Evolutionary conservation across 2,329 filamentous ascomycete species (phyloP).

Genomic region (Colletotrichum sp.): DNA sequence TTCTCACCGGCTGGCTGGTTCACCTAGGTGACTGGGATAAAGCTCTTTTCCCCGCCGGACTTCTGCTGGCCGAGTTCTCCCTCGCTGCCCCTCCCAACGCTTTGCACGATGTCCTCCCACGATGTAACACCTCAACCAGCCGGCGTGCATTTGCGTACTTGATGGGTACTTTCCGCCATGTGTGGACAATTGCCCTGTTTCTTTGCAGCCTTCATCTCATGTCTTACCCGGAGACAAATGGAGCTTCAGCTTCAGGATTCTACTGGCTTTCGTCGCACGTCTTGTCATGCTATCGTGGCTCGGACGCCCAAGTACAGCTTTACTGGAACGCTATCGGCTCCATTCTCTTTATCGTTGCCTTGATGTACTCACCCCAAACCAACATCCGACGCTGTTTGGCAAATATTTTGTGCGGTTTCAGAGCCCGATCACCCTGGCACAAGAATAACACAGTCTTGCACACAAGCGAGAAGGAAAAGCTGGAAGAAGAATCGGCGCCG

Average conservation of each 20-base stretch:
- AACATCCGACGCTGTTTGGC: constrained; percentile 31
- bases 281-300: background rate
- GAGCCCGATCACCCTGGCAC: background rate
- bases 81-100: constrained; percentile 44
- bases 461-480: constrained; percentile 43
- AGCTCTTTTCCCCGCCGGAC: constrained; percentile 39
- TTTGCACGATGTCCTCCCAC: constrained; percentile 18
- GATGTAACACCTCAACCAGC: background rate
- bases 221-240: background rate
- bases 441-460: background rate
- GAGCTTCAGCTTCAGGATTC: background rate
- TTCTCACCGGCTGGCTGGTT: constrained; percentile 43
- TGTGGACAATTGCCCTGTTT: background rate
- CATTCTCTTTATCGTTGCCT: constrained; percentile 21
- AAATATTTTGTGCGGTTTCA: background rate
- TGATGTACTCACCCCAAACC: constrained; percentile 23
- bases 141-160: background rate
- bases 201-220: background rate
- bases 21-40: background rate
- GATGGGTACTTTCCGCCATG: background rate
- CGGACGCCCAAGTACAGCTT: background rate
- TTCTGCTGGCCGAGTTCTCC: constrained; percentile 59
- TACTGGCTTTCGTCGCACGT: background rate
- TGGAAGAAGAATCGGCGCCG: constrained; percentile 49
- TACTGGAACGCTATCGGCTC: constrained; percentile 27